phyloP scores from a whole-genome alignment of 257 asterid genomes.

The Catharanthus roseus region DNA sequence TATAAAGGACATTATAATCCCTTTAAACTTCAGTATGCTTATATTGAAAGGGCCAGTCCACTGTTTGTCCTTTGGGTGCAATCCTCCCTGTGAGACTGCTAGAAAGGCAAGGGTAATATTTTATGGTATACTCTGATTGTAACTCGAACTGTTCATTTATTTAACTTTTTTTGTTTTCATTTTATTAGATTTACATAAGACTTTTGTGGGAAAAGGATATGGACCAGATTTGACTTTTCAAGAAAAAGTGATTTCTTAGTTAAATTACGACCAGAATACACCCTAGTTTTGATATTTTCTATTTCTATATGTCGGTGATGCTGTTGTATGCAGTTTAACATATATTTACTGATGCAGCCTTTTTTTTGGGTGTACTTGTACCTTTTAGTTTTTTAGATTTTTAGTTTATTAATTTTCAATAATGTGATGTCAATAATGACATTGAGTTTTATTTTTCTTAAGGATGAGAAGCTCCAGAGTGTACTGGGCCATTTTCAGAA shows the following conservation, averaged over 20 bases:
- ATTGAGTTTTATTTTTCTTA: conserved; percentile 8
- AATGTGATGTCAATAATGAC: not conserved
- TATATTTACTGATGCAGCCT: not conserved
- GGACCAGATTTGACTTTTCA: no score
- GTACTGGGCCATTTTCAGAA: conserved; percentile 85
- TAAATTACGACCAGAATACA: no score
- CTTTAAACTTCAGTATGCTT: not conserved
- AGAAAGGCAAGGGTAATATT: not conserved
- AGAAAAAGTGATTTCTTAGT: no score
- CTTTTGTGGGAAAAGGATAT: no score
- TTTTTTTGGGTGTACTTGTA: not conserved
- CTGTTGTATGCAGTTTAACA: not conserved
- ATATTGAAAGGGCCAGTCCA: not conserved
- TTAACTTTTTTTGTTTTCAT: no score
- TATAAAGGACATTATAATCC: not conserved
- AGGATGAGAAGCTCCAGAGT: conserved; percentile 85
- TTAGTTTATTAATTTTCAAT: not conserved
- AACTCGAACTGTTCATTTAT: no score
- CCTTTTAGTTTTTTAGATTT: not conserved
- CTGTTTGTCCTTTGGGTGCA: not conserved
- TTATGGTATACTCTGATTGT: no score
- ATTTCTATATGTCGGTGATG: not conserved
- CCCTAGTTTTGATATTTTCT: not conserved
- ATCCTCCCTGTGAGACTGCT: not conserved
- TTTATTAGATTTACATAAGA: no score